Evolutionary conservation across 768 basidiomycete genomes (phyloP).

Genomic region (Pulveroboletus sp.): DNA sequence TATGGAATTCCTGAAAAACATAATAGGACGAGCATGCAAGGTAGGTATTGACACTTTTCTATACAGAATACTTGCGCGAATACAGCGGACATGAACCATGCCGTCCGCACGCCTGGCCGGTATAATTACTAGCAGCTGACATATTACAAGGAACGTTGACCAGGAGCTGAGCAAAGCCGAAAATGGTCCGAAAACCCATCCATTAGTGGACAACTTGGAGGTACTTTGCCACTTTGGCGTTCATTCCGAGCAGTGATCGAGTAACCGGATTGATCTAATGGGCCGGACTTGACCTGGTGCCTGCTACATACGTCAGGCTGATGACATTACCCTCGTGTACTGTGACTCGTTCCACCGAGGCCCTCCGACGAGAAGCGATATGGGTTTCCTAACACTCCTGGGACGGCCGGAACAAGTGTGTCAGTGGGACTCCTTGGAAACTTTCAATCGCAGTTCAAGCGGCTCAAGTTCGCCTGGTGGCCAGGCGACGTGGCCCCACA

Average conservation of each 20-base stretch:
- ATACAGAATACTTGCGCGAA: slow-evolving; percentile 19
- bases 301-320: not conserved
- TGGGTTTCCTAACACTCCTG: slow-evolving; percentile 7
- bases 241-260: not conserved
- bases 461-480: not conserved
- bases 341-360: slow-evolving; percentile 12
- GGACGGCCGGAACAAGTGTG: slow-evolving; percentile 19
- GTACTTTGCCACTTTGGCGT: slow-evolving; percentile 1
- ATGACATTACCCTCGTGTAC: slow-evolving; percentile 4
- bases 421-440: too few species aligned
- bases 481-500: not conserved
- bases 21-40: slow-evolving; percentile 21
- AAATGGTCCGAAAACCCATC: slow-evolving; percentile 19
- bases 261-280: slow-evolving; percentile 2
- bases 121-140: slow-evolving; percentile 25
- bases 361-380: slow-evolving; percentile 1
- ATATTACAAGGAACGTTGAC: slow-evolving; percentile 20
- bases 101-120: slow-evolving; percentile 17
- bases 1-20: slow-evolving; percentile 16
- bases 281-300: slow-evolving; percentile 2
- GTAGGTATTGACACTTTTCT: slow-evolving; percentile 14
- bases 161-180: slow-evolving; percentile 5
- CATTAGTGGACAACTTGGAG: slow-evolving; percentile 1
- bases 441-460: not conserved
- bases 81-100: slow-evolving; percentile 29